Conservation (phyloP, 2,329 filamentous ascomycete genomes). For the Didymella pomorum region DNA sequence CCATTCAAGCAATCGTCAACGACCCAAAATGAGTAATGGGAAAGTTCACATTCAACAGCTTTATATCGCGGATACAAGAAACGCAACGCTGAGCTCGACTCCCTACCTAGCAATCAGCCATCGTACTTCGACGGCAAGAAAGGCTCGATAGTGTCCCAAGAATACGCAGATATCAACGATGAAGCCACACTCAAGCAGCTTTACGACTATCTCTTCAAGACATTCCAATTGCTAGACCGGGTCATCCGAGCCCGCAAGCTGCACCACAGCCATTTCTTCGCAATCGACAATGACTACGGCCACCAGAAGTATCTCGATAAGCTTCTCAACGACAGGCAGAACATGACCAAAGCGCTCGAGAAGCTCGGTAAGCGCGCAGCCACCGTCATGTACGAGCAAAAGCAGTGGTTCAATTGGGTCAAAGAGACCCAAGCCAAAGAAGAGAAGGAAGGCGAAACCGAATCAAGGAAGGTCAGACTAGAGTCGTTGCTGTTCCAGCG, state of each 20-base stretch:
- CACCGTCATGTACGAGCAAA: conserved; percentile 55
- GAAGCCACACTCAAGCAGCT: conserved; percentile 51
- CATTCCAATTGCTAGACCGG: conserved; percentile 49
- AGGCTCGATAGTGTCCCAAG: conserved; percentile 51
- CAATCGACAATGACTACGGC: conserved; percentile 55
- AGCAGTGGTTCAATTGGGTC: conserved; percentile 61
- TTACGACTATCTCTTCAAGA: conserved; percentile 54
- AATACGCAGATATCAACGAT: conserved; percentile 51
- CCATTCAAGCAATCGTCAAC: neutral
- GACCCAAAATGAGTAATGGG: neutral
- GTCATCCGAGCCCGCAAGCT: conserved; percentile 55
- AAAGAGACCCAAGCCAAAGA: conserved; percentile 56
- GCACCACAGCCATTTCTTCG: conserved; percentile 55
- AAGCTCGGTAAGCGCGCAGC: conserved; percentile 54
- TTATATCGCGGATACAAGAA: conserved; percentile 61
- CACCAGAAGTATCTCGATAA: conserved; percentile 54
- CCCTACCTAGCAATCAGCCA: conserved; percentile 46
- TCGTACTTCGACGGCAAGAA: conserved; percentile 49
- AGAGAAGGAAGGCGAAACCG: conserved; percentile 56
- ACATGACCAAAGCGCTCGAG: conserved; percentile 53
- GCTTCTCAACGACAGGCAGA: conserved; percentile 50
- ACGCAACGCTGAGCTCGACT: conserved; percentile 57
- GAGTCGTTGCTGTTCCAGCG: conserved; percentile 59
- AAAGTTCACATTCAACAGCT: conserved; percentile 16
- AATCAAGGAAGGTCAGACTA: conserved; percentile 59